phyloP scores from a whole-genome alignment of 169 alveolate species.

The Eimeria sp. region DNA sequence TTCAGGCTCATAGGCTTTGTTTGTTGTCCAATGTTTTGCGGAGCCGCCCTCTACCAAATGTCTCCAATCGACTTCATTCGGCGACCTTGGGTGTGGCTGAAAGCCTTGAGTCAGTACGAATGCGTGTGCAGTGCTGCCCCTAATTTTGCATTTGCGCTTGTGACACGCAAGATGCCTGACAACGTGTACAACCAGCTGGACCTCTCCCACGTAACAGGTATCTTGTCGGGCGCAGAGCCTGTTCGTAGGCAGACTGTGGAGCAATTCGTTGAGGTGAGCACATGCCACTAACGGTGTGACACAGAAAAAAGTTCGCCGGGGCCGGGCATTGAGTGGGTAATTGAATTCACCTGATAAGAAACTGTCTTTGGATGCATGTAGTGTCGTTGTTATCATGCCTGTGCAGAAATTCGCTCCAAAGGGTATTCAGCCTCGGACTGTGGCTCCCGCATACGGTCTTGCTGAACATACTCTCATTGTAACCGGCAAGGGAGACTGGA shows the following conservation, averaged over 20 bases:
- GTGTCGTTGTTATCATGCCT: conserved; percentile 2
- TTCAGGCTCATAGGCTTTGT: conserved; percentile 88
- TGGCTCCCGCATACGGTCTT: conserved; percentile 88
- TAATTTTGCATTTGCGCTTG: conserved; percentile 89
- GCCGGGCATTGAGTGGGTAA: neutral
- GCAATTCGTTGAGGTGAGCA: conserved; percentile 81
- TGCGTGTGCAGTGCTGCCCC: conserved; percentile 89
- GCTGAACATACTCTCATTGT: conserved; percentile 90
- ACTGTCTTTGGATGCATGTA: too few relatives aligned
- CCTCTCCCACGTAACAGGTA: conserved; percentile 85
- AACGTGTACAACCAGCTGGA: conserved; percentile 81
- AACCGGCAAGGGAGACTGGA: conserved; percentile 84
- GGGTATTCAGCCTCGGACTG: conserved; percentile 73
- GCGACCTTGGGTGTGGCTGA: conserved; percentile 88
- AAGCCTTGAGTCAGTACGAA: conserved; percentile 86
- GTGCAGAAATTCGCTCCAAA: conserved; percentile 82
- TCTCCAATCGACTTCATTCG: conserved; percentile 90
- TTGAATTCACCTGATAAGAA: neutral
- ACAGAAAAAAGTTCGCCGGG: neutral
- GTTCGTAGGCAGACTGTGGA: conserved; percentile 86
- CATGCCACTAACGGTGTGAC: neutral
- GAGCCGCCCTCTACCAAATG: conserved; percentile 87
- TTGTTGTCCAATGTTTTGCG: conserved; percentile 87
- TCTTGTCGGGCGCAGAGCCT: conserved; percentile 89
- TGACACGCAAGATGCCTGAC: conserved; percentile 87